Conservation (phyloP, 257 asterid genomes). For the Cruciata laevipes region DNA sequence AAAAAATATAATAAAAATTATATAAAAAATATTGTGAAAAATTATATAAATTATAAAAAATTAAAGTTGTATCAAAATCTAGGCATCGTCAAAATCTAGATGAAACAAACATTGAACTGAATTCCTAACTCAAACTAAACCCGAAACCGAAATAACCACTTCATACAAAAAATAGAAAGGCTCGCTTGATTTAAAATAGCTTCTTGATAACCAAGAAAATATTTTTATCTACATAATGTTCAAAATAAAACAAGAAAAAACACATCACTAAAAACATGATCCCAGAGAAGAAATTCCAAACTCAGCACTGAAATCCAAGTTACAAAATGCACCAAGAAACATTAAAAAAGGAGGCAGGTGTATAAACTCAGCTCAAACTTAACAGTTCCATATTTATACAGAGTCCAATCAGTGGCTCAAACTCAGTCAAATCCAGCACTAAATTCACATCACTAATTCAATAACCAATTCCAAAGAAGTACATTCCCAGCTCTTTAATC, state of each 20-base stretch:
- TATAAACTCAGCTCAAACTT: constrained; percentile 29
- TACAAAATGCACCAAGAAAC: constrained; percentile 19
- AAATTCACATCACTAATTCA: constrained; percentile 18
- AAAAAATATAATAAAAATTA: no score
- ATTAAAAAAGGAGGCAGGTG: not conserved
- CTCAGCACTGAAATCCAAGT: constrained; percentile 9
- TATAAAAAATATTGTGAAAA: no score
- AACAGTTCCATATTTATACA: constrained; percentile 1
- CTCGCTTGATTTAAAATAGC: no score
- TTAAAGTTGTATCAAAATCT: no score
- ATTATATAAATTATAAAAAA: no score
- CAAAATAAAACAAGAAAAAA: constrained; percentile 17
- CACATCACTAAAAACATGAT: constrained; percentile 16
- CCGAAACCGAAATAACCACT: no score
- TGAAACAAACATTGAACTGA: no score
- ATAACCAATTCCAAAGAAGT: constrained; percentile 18
- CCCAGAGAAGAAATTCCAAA: not conserved
- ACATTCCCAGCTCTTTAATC: constrained; percentile 24
- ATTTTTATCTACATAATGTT: constrained; percentile 49
- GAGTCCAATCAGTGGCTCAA: constrained; percentile 16
- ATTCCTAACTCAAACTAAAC: no score
- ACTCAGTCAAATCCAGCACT: constrained; percentile 1
- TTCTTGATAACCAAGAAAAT: no score
- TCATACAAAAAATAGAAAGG: no score
- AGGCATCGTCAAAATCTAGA: no score